phyloP scores from a whole-genome alignment of 208 protist genomes.

The Acanthamoeba rhysodes region DNA sequence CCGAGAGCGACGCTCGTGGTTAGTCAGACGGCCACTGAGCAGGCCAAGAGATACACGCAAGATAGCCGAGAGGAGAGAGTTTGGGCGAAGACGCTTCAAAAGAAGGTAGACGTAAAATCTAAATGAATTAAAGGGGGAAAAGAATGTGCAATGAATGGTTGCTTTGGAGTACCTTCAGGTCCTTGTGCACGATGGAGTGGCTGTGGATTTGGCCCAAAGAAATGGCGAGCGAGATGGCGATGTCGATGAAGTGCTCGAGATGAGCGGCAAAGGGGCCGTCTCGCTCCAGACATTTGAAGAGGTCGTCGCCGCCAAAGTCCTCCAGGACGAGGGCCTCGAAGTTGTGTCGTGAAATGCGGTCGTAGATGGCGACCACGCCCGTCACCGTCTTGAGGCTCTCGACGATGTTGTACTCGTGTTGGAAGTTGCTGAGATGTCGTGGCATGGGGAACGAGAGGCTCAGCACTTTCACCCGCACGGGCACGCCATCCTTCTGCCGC shows the following conservation, averaged over 20 bases:
- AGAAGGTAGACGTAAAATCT: too few species aligned
- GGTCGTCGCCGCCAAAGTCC: conserved; percentile 49
- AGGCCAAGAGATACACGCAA: too few species aligned
- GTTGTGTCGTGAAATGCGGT: conserved; percentile 3
- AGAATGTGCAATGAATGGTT: background rate
- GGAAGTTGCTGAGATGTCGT: conserved; percentile 68
- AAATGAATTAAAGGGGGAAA: background rate
- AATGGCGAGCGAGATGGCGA: background rate
- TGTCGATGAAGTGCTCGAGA: conserved; percentile 33
- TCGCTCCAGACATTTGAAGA: conserved; percentile 11
- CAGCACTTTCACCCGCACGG: conserved; percentile 35
- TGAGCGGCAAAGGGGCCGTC: background rate
- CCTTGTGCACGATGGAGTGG: conserved; percentile 61
- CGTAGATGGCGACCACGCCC: conserved; percentile 36
- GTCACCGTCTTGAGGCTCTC: background rate
- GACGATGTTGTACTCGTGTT: conserved; percentile 63
- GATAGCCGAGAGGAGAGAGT: too few species aligned
- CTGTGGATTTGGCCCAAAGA: conserved; percentile 39
- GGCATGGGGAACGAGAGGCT: conserved; percentile 67
- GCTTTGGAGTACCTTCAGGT: conserved; percentile 35
- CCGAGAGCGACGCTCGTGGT: background rate
- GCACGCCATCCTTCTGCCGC: background rate
- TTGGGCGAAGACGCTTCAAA: too few species aligned
- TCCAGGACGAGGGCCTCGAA: conserved; percentile 54
- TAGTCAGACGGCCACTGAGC: too few species aligned